Evolutionary conservation across 805 yeast genomes (phyloP).

Genomic region (Cyberlindnera sargentensis): DNA sequence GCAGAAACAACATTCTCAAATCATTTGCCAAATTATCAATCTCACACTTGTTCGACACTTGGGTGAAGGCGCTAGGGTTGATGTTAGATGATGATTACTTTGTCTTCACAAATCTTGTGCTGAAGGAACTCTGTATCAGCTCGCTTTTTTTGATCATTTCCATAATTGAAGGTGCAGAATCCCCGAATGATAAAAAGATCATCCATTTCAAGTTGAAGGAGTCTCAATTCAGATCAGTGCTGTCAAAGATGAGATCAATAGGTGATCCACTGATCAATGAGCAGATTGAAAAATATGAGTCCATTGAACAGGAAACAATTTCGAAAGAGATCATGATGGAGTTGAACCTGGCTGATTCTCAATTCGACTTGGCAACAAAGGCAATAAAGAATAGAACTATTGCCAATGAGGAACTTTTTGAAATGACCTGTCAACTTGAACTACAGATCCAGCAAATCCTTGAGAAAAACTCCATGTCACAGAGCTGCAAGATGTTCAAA

Average conservation of each 20-base stretch:
- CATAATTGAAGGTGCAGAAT: conserved; percentile 19
- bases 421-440: conserved; percentile 51
- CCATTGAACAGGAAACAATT: conserved; percentile 9
- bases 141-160: conserved; percentile 19
- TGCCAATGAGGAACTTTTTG: conserved; percentile 49
- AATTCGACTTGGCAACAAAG: conserved; percentile 9
- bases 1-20: conserved; percentile 24
- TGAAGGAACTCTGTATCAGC: conserved; percentile 16
- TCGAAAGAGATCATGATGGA: conserved; percentile 15
- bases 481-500: conserved; percentile 41
- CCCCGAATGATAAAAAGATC: conserved; percentile 21
- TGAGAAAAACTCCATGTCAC: conserved; percentile 37
- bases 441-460: conserved; percentile 48
- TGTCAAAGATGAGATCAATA: conserved; percentile 31
- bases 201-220: conserved; percentile 27
- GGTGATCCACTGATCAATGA: conserved; percentile 30
- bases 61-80: conserved; percentile 12
- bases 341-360: conserved; percentile 20
- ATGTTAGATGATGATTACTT: conserved; percentile 13
- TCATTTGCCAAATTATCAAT: conserved; percentile 14
- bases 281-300: conserved; percentile 17
- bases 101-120: conserved; percentile 12
- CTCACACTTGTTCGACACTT: conserved; percentile 15
- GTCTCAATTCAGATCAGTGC: conserved; percentile 29
- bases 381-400: conserved; percentile 24